Evolutionary conservation across 1,139 yeast species (phyloP), one percentile per base, ranked within the genome.

Genomic region (Yamadazyma diospyri): DNA sequence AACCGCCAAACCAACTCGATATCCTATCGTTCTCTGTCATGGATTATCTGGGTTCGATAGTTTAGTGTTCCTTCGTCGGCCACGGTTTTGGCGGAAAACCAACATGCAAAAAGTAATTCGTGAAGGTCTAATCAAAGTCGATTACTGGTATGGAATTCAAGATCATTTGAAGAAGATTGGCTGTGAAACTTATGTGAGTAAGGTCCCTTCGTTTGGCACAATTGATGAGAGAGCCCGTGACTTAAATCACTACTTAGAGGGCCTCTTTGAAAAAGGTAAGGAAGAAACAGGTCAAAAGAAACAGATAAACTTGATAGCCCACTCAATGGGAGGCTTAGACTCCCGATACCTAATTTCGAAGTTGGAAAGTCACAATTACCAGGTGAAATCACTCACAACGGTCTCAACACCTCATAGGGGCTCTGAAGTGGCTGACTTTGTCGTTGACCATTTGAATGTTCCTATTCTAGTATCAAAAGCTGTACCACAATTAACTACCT

Each of bases 241-340:
- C 14, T 60, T 88, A 39, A 71, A 81, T 46, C 50, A 56, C 4
- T 76, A 73, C 42, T 70, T 87, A 3, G 61, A 70, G 48, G 29
- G 22, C 5, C 8, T 18, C 6, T 18, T 18, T 9, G n/a, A n/a
- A n/a, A n/a, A n/a, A n/a, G 7, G 8, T 10, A 16, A 26, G 4
- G 14, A 16, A 3, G 8, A 16, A 3, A 7, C 8, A 4, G 36
- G 48, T 3, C 51, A 56, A 32, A 66, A 63, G 29, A 51, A 69
- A 18, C 76, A 77, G 40, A 61, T 88, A 11, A 88, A 88, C 51
- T 56, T 88, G 24, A 68, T 88, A 14, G 94, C 94, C n/a, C 97
- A 88, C 52, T 86, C 95, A 0, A 87, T 88, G 96, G 97, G 97
- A 6, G 97, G 97, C 0, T 60, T 88, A 25, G 97, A 88, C 53